Base-by-base conservation (phyloP, 352 stramenopile genomes). In the Phytophthora fragariae region DNA sequence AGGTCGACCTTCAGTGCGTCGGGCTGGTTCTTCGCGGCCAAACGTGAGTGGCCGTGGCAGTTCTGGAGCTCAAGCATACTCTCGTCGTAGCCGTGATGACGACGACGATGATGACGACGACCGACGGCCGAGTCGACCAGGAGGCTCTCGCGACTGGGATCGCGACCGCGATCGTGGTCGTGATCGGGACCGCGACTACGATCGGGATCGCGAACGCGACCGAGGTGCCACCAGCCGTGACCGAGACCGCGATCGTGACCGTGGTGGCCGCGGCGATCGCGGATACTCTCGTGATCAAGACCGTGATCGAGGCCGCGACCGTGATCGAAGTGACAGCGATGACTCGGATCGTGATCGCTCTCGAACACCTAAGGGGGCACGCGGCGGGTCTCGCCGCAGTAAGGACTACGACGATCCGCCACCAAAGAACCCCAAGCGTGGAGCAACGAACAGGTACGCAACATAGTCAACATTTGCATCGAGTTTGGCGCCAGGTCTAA, bases 41-140 rank as follows among this genome's bases (percentile, higher is more conserved):
- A 80, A 21, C 41, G 50, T 33, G 37, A 66, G 19, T 44, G 52
- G 67, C 14, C 67, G 75, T 17, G 50, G 54, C 2, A 62, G 72
- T 29, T 21, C 50, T 35, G 71, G 63, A 10, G 54, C 61, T 1
- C 49, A 68, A 50, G 62, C 65, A 19, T 82, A 77, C 39, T 76
- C 71, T n/a, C 76, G 78, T 17, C 76, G 79, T 1, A 80, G 66
- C 44, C 67, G 63, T 14, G 69, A 79, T 52, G 73, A 90, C n/a
- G 74, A 84, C 33, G 80, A 90, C 14, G 76, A 90, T 15, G 84
- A 90, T 4, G 85, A 70, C 19, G 73, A 75, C 68, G 73, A 59
- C 7, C 76, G 80, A n/a, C 75, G 81, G 11, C 67, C 76, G 2
- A 77, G 57, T 53, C 63, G 77, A 14, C 58, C 75, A 11, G 82